A percentile compares a stretch with the other conserved stretches of the same genome.
These are phyloP conservation scores for Rehmannia glutinosa DNA, from an alignment of 257 asterid genomes.

Conservation along the genomic window DNA sequence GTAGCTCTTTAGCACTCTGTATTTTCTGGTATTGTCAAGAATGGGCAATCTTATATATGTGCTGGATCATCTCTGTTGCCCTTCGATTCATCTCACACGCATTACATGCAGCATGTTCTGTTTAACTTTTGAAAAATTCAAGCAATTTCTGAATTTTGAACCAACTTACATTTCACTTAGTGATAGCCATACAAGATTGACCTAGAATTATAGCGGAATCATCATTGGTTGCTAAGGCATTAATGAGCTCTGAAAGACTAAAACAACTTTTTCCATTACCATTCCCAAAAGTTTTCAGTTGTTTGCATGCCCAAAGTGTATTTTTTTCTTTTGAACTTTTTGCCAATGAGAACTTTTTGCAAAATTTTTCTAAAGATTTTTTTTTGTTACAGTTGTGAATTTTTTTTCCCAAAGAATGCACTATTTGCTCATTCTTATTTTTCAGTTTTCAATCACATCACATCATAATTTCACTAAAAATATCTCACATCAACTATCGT, in stretches of 20 bases:
- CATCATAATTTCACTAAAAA: no score
- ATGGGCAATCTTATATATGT: background rate
- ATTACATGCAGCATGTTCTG: background rate
- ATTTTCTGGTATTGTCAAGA: background rate
- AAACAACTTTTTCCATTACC: background rate
- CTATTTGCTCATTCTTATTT: no score
- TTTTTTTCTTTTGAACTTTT: background rate
- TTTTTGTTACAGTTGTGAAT: no score
- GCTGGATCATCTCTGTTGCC: background rate
- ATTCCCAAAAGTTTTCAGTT: background rate
- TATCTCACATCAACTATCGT: no score
- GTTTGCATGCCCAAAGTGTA: background rate
- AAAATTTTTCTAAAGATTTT: no score
- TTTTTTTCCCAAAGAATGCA: no score
- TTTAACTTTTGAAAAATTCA: background rate
- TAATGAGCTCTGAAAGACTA: background rate
- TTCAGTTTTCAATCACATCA: no score
- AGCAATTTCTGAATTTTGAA: background rate
- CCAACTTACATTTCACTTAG: conserved; percentile 1
- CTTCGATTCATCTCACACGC: background rate
- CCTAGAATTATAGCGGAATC: background rate
- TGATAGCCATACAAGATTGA: background rate
- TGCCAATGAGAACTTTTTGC: no score
- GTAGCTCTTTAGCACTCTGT: background rate
- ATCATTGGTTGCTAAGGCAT: no score